phyloP scores from a whole-genome alignment of 257 asterid genomes.

The Rubia yunnanensis region DNA sequence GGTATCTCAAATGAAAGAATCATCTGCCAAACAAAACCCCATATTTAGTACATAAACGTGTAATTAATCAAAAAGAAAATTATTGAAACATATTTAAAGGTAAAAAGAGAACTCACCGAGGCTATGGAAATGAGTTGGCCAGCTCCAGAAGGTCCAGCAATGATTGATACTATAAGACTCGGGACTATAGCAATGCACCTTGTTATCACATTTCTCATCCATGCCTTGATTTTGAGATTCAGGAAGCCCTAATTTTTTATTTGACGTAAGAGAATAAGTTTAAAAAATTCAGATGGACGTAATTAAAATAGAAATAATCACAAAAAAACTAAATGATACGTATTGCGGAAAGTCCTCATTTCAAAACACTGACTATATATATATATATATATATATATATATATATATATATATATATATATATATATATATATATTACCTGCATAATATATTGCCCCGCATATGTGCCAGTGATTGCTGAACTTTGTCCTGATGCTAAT shows the following conservation, averaged over 20 bases:
- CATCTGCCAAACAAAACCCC: conserved; percentile 35
- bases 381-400: too few species aligned
- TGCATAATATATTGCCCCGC: conserved; percentile 93
- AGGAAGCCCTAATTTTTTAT: conserved; percentile 31
- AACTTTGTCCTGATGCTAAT: conserved; percentile 92
- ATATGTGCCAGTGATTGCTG: conserved; percentile 90
- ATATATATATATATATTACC: too few species aligned
- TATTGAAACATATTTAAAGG: neutral
- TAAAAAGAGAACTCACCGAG: conserved; percentile 44
- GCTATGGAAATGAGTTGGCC: conserved; percentile 87
- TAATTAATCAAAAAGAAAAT: neutral
- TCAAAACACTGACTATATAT: too few species aligned
- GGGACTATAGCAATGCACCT: conserved; percentile 81
- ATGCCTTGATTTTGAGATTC: conserved; percentile 64
- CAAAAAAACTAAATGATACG: too few species aligned
- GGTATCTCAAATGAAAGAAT: conserved; percentile 87
- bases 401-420: too few species aligned
- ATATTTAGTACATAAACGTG: neutral
- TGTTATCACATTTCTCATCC: conserved; percentile 69
- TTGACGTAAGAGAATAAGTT: too few species aligned
- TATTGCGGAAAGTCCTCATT: too few species aligned
- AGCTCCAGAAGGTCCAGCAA: conserved; percentile 83
- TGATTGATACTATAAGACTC: conserved; percentile 72
- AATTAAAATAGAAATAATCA: too few species aligned
- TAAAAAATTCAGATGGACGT: too few species aligned